phyloP scores from a whole-genome alignment of 2,329 filamentous ascomycete species.

The Sporothrix pseudoabietina region DNA sequence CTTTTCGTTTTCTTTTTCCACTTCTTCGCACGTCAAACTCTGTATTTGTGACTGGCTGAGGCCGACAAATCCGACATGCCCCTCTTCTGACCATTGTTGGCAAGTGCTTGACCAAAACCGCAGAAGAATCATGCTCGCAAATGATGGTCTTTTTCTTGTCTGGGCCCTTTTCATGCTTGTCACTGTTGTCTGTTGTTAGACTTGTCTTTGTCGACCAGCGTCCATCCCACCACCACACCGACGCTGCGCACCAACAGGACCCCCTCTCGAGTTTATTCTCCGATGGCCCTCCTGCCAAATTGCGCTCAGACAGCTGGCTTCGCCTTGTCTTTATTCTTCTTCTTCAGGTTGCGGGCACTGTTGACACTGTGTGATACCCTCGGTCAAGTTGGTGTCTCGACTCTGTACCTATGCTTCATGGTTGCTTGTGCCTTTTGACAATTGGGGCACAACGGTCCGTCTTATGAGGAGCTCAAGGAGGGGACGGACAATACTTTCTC shows the following conservation, averaged over 20 bases:
- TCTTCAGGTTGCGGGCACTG: not conserved
- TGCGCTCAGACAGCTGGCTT: not conserved
- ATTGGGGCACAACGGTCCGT: not conserved
- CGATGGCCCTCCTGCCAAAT: not conserved
- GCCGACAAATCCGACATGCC: not conserved
- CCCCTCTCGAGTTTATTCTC: conserved; percentile 16
- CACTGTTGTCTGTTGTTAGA: not conserved
- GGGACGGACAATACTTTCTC: not conserved
- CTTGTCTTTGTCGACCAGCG: not conserved
- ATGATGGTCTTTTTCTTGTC: not conserved
- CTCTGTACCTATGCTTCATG: not conserved
- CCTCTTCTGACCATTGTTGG: not conserved
- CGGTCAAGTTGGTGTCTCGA: not conserved
- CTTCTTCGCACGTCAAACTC: not conserved
- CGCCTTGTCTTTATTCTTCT: not conserved
- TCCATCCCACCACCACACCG: not conserved
- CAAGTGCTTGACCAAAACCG: not conserved
- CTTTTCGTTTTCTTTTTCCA: not conserved
- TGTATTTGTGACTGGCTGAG: not conserved
- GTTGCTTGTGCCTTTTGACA: not conserved
- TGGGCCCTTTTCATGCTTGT: not conserved
- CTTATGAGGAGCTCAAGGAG: no score
- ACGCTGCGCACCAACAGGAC: not conserved
- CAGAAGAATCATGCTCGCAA: not conserved
- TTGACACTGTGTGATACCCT: no score